These are phyloP conservation scores for Barnettozyma wickerhamii DNA, from an alignment of 805 yeast genomes.

Conservation along the genomic window DNA sequence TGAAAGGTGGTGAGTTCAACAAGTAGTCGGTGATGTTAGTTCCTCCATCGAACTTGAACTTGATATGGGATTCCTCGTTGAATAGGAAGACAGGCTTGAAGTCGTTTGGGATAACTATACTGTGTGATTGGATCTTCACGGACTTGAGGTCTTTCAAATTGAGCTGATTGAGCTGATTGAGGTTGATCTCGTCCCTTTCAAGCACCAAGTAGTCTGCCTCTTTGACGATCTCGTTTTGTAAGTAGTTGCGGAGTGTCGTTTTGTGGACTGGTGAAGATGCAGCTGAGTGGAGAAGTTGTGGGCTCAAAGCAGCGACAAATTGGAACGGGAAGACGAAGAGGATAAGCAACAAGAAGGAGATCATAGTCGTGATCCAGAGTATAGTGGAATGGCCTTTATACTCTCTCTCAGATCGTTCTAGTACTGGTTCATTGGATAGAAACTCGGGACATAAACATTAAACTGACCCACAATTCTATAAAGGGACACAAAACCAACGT, in stretches of 20 bases:
- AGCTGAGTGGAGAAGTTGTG: conserved; percentile 2
- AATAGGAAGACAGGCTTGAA: conserved; percentile 7
- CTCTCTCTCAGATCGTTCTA: no score
- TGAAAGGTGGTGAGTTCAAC: conserved; percentile 7
- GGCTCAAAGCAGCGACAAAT: no score
- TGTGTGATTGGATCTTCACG: conserved; percentile 3
- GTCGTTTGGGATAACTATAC: conserved; percentile 2
- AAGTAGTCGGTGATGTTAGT: conserved; percentile 4
- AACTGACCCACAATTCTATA: no score
- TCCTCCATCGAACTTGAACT: conserved; percentile 1
- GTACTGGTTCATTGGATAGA: no score
- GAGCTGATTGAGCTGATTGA: conserved; percentile 1
- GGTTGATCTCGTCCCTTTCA: conserved; percentile 2
- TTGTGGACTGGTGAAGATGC: not conserved
- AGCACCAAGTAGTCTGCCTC: conserved; percentile 1
- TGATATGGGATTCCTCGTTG: not conserved
- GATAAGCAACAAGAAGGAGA: not conserved
- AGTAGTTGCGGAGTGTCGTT: conserved; percentile 1
- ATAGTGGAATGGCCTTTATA: no score
- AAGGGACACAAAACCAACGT: no score
- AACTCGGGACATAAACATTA: no score
- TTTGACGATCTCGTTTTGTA: not conserved
- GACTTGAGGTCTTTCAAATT: conserved; percentile 4
- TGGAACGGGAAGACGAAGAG: no score
- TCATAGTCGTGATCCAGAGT: no score